Base-by-base conservation (phyloP, 768 basidiomycete species). In the Lentinula detonsa region DNA sequence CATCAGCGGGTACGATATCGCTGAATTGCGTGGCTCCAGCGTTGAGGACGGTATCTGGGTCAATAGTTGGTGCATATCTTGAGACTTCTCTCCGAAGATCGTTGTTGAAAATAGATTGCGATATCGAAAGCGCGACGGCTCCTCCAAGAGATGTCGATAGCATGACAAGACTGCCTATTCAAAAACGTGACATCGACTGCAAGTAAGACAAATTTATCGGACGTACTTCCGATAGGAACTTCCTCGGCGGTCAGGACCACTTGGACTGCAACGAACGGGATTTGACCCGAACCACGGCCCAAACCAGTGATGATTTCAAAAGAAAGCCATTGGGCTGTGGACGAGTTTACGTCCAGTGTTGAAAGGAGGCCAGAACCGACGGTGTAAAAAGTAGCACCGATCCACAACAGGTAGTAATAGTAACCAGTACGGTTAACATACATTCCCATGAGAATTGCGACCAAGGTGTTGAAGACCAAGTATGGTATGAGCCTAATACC, bases 361-460 rank as follows among this genome's bases (percentile, higher is more conserved):
- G 62, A 67, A 13, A 67, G 39, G 18, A 67, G 61, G 2, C 66
- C 66, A 8, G 62, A 59, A 16, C 64, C 65, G 15, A 65, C 40
- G 13, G 49, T 37, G 23, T 54, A 42, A 34, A 58, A 57, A 43
- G 52, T 60, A 50, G 62, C 15, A 37, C 55, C 55, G 46, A 52
- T 45, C 63, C 63, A 55, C 60, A 55, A 37, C 7, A n/a, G 63
- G 61, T 62, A 43, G 57, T 52, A 43, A 48, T 60, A 21, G 60
- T 4, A 37, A 61, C 63, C 34, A 49, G 52, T 37, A 52, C 62
- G 51, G 4, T 56, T 72, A 21, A 80, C 72, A 0, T 67, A 67
- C n/a, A 73, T 34, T 13, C 81, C 80, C 1, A 66, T 67, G 18
- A 79, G 31, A 46, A 82, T 69, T 2, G 76, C 71, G 21, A 69